These are phyloP conservation scores for Plantago coronopus DNA, from an alignment of 305 asterid species.

Conservation along the genomic window DNA sequence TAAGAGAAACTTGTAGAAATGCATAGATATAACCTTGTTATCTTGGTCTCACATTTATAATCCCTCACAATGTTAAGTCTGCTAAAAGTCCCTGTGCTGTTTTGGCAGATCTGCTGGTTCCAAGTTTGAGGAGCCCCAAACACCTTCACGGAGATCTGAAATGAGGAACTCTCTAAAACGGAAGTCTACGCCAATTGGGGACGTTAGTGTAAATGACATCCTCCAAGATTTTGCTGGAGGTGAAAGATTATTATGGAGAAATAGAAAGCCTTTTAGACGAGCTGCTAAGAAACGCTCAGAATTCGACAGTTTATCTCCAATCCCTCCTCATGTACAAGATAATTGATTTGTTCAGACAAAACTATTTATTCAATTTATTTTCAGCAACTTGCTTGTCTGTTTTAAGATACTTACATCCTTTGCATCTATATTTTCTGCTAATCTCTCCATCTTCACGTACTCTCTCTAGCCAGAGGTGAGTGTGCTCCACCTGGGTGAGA, in stretches of 20 bases:
- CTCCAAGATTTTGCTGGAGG: conserved; percentile 28
- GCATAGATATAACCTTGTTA: too few species aligned
- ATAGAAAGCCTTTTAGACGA: conserved; percentile 67
- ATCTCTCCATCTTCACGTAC: neutral
- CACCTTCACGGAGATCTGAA: conserved; percentile 66
- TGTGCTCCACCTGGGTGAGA: too few species aligned
- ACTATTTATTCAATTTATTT: conserved; percentile 43
- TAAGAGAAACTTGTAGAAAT: too few species aligned
- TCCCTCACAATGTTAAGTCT: neutral
- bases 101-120: conserved; percentile 42
- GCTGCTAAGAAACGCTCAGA: conserved; percentile 60
- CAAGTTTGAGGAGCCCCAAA: conserved; percentile 78
- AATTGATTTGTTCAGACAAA: conserved; percentile 22
- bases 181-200: conserved; percentile 28
- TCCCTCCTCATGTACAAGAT: conserved; percentile 47
- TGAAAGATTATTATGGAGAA: conserved; percentile 64
- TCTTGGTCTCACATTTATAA: neutral
- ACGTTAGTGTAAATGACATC: conserved; percentile 23
- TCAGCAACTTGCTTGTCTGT: neutral
- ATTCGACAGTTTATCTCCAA: conserved; percentile 54
- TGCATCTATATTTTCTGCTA: too few species aligned
- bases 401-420: conserved; percentile 3
- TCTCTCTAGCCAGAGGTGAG: too few species aligned
- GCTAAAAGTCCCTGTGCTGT: conserved; percentile 5
- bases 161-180: conserved; percentile 40